Evolutionary conservation across 345 rosid genomes (phyloP), one percentile per base, ranked within the genome.

Genomic region (Aegle marmelos): DNA sequence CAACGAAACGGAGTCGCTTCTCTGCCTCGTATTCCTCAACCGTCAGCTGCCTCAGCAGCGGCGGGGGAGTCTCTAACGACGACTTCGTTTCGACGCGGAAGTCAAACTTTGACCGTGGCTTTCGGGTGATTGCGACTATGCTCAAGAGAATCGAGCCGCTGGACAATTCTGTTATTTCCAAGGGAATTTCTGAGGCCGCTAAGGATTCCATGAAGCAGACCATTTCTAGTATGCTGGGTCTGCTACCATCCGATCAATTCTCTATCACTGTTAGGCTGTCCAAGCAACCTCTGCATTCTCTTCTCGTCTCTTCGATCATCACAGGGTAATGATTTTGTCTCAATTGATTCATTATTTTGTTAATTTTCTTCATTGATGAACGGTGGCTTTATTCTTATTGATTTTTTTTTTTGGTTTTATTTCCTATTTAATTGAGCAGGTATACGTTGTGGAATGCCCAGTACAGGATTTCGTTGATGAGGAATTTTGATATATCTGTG

Each of bases 371-470:
- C 6, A 17, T 53, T 53, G 57, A 8, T 53, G 57, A 4, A 53
- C 22, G 2, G 22, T 53, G 57, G 22, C 22, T 17, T 53, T 53
- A 53, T 53, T 53, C 17, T 14, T 45, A 45, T 25, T 45, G 6
- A 19, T 37, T 37, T 48, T 19, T 82, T 61, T 59, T 68, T 11
- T 73, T n/a, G n/a, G n/a, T n/a, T n/a, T n/a, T n/a, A n/a, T 50
- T 82, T 45, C 3, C 50, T 13, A 11, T 10, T 41, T 50, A 17
- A 17, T 4, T 17, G 58, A 7, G 31, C 24, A 95, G 98, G 85
- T 95, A 93, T 72, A 95, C 98, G 6, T 66, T 95, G 82, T 95
- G 98, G 98, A 95, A 91, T 75, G 95, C 98, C 22, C 97, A 95
- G 87, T 95, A 95, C 73, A 88, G 98, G 84, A 80, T 95, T 31